Evolutionary conservation across 1,284 basidiomycete species (phyloP).

Genomic region (Hortiboletus rubellus): DNA sequence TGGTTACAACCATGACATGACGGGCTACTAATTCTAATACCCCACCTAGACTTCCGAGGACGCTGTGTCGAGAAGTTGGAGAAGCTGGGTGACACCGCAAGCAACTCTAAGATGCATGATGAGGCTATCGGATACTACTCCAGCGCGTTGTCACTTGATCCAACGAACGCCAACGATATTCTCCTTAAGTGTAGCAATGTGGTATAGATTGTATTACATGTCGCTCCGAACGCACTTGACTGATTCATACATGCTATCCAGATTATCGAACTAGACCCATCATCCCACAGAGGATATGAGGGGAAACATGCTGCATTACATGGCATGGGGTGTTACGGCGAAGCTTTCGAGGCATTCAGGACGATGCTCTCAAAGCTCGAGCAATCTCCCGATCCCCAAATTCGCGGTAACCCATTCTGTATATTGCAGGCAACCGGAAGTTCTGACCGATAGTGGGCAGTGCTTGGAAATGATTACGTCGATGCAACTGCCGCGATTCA

Average conservation of each 20-base stretch:
- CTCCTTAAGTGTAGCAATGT: no score
- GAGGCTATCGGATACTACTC: slow-evolving; percentile 1
- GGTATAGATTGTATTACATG: not conserved
- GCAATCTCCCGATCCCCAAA: not conserved
- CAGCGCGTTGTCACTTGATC: not conserved
- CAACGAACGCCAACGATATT: not conserved
- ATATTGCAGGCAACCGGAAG: no score
- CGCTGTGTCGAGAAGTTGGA: not conserved
- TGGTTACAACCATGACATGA: no score
- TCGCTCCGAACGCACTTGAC: not conserved
- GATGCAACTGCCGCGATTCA: not conserved
- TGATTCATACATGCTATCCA: not conserved
- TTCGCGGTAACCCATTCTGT: not conserved
- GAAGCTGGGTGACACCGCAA: not conserved
- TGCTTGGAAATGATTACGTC: not conserved
- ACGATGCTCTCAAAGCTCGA: not conserved
- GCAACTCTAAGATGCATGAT: not conserved
- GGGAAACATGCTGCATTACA: not conserved
- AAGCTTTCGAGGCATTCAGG: not conserved
- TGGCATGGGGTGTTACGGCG: not conserved
- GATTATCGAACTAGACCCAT: not conserved
- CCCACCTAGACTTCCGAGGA: not conserved
- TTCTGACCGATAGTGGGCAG: not conserved
- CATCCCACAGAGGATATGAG: not conserved
- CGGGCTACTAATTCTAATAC: not conserved